Percentiles rank a stretch among this genome's conserved stretches.
Evolutionary conservation across 257 asterid species (phyloP).

Genomic region (Solanum clarkiae): DNA sequence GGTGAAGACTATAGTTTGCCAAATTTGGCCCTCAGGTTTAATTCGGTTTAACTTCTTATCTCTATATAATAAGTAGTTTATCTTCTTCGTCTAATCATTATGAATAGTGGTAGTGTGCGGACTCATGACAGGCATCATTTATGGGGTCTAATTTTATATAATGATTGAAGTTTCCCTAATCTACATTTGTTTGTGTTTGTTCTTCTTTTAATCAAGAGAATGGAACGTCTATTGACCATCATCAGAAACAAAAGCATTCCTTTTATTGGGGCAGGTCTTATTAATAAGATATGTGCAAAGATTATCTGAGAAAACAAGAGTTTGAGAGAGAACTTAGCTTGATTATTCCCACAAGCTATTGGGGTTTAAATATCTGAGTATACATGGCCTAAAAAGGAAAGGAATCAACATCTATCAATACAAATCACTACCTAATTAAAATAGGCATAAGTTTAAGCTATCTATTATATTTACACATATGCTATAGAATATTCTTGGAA

Average conservation of each 20-base stretch:
- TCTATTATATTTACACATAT: no score
- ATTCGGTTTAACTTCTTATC: background rate
- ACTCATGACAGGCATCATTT: background rate
- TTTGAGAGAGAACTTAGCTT: background rate
- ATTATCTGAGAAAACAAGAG: background rate
- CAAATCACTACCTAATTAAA: no score
- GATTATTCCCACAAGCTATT: no score
- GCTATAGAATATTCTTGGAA: no score
- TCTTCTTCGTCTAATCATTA: background rate
- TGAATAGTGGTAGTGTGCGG: background rate
- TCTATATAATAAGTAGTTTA: background rate
- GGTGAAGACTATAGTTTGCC: conserved; percentile 73
- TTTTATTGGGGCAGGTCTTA: background rate
- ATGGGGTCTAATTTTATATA: background rate
- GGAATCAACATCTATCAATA: no score
- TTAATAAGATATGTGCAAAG: background rate
- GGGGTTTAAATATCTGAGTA: no score
- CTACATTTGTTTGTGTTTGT: background rate
- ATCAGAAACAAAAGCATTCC: background rate
- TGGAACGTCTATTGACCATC: background rate
- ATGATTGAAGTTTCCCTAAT: background rate
- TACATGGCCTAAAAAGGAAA: no score
- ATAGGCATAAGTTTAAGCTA: no score
- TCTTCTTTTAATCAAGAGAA: background rate
- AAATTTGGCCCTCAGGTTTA: conserved; percentile 83